phyloP scores from a whole-genome alignment of 805 yeast species.

The Pichia californica region DNA sequence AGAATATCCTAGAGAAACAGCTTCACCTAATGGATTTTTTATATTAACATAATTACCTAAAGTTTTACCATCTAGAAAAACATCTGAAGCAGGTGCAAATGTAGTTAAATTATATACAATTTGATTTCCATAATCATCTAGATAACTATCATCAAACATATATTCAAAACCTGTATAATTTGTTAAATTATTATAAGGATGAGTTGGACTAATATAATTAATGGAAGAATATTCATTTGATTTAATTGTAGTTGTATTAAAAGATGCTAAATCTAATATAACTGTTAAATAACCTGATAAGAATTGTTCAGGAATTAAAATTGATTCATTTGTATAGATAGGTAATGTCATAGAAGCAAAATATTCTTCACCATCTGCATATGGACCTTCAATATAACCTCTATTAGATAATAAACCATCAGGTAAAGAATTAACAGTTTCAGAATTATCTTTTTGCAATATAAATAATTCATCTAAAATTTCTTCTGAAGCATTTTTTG shows the following conservation, averaged over 20 bases:
- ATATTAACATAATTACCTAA: slow-evolving; percentile 39
- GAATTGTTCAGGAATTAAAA: slow-evolving; percentile 49
- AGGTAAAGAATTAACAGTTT: slow-evolving; percentile 30
- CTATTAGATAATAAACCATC: slow-evolving; percentile 33
- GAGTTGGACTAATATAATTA: slow-evolving; percentile 21
- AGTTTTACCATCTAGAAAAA: slow-evolving; percentile 17
- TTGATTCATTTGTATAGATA: slow-evolving; percentile 65
- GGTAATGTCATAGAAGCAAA: slow-evolving; percentile 76
- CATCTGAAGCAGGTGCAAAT: slow-evolving; percentile 22
- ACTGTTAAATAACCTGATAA: slow-evolving; percentile 70
- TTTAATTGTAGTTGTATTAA: slow-evolving; percentile 29
- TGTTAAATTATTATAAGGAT: slow-evolving; percentile 19
- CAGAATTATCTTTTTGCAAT: slow-evolving; percentile 10
- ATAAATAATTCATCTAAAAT: slow-evolving; percentile 39
- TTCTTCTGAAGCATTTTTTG: slow-evolving; percentile 29
- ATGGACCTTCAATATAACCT: slow-evolving; percentile 66
- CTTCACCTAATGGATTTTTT: slow-evolving; percentile 28
- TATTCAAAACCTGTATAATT: slow-evolving; percentile 32
- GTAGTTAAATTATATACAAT: slow-evolving; percentile 6
- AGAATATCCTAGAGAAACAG: slow-evolving; percentile 54
- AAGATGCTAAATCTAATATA: slow-evolving; percentile 37
- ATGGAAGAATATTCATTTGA: slow-evolving; percentile 29
- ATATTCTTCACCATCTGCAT: slow-evolving; percentile 38
- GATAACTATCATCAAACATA: slow-evolving; percentile 34
- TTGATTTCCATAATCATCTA: slow-evolving; percentile 3